These are phyloP conservation scores for Phalaenopsis hybrid DNA, from an alignment of 116 monocot species.

Conservation along the genomic window DNA sequence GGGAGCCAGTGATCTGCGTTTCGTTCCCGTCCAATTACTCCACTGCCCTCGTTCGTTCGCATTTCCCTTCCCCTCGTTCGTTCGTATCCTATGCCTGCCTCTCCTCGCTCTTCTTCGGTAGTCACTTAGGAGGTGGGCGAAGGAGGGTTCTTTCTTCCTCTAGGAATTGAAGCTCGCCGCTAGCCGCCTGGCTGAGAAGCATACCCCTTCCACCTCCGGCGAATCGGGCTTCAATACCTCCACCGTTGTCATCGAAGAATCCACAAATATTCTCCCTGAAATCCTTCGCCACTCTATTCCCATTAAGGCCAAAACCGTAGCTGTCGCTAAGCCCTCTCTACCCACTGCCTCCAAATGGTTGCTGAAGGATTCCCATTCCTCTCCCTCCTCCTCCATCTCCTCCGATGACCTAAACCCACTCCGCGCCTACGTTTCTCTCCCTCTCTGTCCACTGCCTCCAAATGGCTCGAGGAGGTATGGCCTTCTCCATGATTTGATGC, in stretches of 20 bases:
- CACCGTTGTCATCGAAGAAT: background rate
- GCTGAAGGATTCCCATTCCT: constrained; percentile 7
- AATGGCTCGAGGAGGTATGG: too few species aligned
- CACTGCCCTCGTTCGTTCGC: too few species aligned
- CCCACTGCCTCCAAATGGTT: constrained; percentile 52
- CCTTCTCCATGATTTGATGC: too few species aligned
- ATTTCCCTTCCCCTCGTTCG: too few species aligned
- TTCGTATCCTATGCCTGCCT: too few species aligned
- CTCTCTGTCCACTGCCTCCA: constrained; percentile 12
- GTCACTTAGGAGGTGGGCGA: constrained; percentile 5
- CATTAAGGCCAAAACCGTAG: constrained; percentile 18
- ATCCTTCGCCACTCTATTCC: constrained; percentile 93
- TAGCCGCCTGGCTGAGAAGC: constrained; percentile 51
- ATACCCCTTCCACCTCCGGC: constrained; percentile 15
- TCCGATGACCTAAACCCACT: constrained; percentile 58
- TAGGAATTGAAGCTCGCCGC: constrained; percentile 78
- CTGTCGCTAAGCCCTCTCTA: constrained; percentile 18
- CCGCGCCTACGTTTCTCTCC: constrained; percentile 56
- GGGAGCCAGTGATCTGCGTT: too few species aligned
- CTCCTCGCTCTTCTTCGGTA: too few species aligned
- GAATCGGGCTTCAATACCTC: background rate
- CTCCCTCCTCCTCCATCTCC: background rate
- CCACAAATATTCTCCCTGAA: constrained; percentile 83
- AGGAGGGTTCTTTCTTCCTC: constrained; percentile 83
- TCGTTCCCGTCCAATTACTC: too few species aligned